Percentiles rank a stretch among this genome's conserved stretches.
Conservation (phyloP, 2,329 filamentous ascomycete species). For the Colletotrichum gigasporum region DNA sequence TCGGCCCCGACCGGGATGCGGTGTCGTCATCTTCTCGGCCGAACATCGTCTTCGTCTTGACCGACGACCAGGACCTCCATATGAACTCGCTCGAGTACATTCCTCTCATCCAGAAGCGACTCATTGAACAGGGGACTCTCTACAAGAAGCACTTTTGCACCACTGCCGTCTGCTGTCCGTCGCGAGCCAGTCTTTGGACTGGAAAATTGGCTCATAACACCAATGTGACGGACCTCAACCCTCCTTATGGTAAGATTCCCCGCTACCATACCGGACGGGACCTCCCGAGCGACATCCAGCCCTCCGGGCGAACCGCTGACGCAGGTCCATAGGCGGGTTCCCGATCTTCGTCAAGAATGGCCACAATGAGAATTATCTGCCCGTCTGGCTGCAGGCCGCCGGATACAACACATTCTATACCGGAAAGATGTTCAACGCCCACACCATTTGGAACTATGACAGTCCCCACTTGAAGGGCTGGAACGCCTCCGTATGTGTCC, state of each 20-base stretch:
- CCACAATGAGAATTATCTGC: conserved; percentile 59
- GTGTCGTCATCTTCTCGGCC: conserved; percentile 39
- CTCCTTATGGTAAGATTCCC: conserved; percentile 65
- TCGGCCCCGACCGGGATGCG: neutral
- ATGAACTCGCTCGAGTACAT: conserved; percentile 69
- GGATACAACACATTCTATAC: conserved; percentile 65
- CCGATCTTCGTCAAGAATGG: conserved; percentile 61
- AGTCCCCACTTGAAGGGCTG: conserved; percentile 64
- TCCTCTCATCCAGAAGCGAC: conserved; percentile 61
- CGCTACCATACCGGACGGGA: too few species aligned
- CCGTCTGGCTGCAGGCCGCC: conserved; percentile 59
- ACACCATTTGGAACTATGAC: conserved; percentile 59
- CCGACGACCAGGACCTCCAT: conserved; percentile 73
- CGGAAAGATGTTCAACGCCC: conserved; percentile 64
- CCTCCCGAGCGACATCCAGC: too few species aligned
- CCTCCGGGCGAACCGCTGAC: conserved; percentile 29
- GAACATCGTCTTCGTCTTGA: conserved; percentile 73
- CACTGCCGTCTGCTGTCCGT: conserved; percentile 72
- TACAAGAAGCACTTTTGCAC: conserved; percentile 72
- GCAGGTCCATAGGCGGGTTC: conserved; percentile 44
- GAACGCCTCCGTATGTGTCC: conserved; percentile 53
- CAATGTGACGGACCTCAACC: conserved; percentile 63
- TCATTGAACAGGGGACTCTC: conserved; percentile 65
- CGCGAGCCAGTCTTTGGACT: conserved; percentile 68
- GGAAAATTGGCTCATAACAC: conserved; percentile 72